Evolutionary conservation across 2,329 filamentous ascomycete species (phyloP).

Genomic region (Cercospora sesami): DNA sequence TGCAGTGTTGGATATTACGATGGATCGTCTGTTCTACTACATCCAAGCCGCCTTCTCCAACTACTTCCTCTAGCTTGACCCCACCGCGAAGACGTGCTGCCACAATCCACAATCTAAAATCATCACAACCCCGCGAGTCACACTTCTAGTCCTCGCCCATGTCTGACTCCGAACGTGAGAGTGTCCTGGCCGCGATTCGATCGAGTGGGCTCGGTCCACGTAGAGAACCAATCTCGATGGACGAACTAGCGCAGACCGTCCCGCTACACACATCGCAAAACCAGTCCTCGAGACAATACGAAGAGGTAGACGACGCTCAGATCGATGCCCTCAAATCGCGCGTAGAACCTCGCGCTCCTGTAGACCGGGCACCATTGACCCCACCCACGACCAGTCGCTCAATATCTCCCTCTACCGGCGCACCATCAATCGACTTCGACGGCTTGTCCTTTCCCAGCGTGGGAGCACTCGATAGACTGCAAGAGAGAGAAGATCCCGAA

Average conservation of each 20-base stretch:
- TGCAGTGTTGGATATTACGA: constrained; percentile 17
- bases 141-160: not conserved
- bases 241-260: constrained; percentile 32
- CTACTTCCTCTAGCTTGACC: constrained; percentile 34
- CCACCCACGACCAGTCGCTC: constrained; percentile 54
- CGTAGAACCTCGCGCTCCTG: constrained; percentile 49
- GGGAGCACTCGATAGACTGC: constrained; percentile 35
- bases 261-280: constrained; percentile 13
- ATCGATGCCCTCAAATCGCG: constrained; percentile 33
- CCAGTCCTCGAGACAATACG: constrained; percentile 32
- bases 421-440: constrained; percentile 56
- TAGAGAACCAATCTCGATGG: constrained; percentile 49
- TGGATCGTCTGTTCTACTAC: constrained; percentile 41
- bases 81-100: not conserved
- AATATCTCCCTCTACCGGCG: constrained; percentile 52
- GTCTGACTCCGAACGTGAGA: constrained; percentile 52
- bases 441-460: constrained; percentile 57
- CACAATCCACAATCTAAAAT: not conserved
- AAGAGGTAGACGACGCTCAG: constrained; percentile 50
- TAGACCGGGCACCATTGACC: constrained; percentile 55
- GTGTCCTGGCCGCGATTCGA: constrained; percentile 59
- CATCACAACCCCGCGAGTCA: not conserved
- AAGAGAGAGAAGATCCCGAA: constrained; percentile 50
- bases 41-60: constrained; percentile 39
- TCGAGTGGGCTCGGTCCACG: constrained; percentile 54